Base-by-base conservation (phyloP, 371 early-diverging fungal species). In the Syncephalastrum racemosum region DNA sequence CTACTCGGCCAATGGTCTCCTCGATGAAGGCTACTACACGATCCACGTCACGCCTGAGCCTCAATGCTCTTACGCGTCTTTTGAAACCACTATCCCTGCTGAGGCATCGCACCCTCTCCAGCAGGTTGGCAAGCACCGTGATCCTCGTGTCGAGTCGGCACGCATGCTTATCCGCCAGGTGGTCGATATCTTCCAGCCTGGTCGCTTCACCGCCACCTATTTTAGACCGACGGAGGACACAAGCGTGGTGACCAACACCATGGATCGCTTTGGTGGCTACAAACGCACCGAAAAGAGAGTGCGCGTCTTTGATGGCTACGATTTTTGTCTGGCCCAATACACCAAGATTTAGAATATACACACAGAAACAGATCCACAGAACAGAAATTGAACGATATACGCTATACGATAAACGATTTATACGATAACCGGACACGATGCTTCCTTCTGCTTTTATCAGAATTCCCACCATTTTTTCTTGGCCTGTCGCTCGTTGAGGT, bases 31-130 rank as follows among this genome's bases (percentile, higher is more conserved):
- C 58, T 97, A 96, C 73, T 96, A 84, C 68, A 95, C 91, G n/a
- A 89, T 95, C 69, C 97, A 97, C 64, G 96, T 97, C n/a, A 97
- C 97, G n/a, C 97, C 97, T n/a, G 97, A 97, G 73, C 87, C 83
- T 19, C 77, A 83, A 59, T 97, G 94, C 85, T 95, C 96, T n/a
- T 97, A 96, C 65, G 97, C 97, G 39, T 92, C 92, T 42, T 95
- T 97, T 68, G 97, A 97, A 75, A 92, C 94, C 48, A 94, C 91
- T 64, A 83, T 95, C 50, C 90, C 94, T 14, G 81, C 89, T 25
- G 55, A 64, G 24, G 51, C 63, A 8, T 64, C 77, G 10, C 68
- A 70, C 49, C 36, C 62, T 4, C 36, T 31, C 3, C 36, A 31
- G 36, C 36, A 31, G 36, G 25, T 40, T 19, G 56, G 41, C 45